Evolutionary conservation across 2,329 filamentous ascomycete genomes (phyloP).

Genomic region (Reticulascus tulasneorum): DNA sequence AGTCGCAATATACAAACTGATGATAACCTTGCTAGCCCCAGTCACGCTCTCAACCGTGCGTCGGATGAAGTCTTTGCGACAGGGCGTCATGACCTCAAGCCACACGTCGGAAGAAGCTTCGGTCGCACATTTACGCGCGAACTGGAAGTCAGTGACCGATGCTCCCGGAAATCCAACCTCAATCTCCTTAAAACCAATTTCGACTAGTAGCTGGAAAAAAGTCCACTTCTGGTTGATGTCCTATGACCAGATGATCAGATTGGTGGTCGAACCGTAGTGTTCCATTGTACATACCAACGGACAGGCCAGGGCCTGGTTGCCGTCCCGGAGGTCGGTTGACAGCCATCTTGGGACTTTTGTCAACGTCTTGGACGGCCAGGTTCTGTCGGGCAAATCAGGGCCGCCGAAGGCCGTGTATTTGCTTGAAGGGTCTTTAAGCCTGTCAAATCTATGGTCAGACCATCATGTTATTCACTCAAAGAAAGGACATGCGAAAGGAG

Average conservation of each 20-base stretch:
- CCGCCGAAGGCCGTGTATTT: no score
- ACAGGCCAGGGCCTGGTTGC: constrained; percentile 26
- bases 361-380: constrained; percentile 8
- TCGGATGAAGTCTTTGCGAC: constrained; percentile 3
- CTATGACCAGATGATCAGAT: no score
- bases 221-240: constrained; percentile 5
- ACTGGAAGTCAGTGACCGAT: constrained; percentile 3
- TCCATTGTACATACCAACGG: constrained; percentile 9
- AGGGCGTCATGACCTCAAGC: constrained; percentile 2
- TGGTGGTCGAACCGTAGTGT: no score
- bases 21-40: not conserved
- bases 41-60: constrained; percentile 3
- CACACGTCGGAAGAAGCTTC: no score
- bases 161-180: constrained; percentile 5
- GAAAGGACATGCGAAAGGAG: no score
- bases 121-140: constrained; percentile 3
- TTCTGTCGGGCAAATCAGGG: no score
- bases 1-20: constrained; percentile 5
- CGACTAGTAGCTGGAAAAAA: constrained; percentile 6
- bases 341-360: constrained; percentile 57
- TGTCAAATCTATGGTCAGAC: no score
- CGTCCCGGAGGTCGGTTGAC: constrained; percentile 64
- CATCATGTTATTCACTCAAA: no score
- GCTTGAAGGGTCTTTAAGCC: no score
- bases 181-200: constrained; percentile 4